phyloP scores from a whole-genome alignment of 257 asterid genomes.

The Solanum dulcamara region DNA sequence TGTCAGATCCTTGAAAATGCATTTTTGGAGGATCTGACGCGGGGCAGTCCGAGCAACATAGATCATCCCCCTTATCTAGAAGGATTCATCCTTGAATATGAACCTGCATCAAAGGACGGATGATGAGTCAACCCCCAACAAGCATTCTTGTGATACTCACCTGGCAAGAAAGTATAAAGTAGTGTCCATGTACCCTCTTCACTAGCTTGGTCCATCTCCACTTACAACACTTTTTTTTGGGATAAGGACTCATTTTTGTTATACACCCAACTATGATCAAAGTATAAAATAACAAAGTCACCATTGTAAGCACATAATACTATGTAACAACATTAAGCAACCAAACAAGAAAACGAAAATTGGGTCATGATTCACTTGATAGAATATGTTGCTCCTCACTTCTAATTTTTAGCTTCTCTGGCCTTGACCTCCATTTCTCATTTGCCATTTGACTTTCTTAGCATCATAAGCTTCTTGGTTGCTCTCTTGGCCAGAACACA shows the following conservation, averaged over 20 bases:
- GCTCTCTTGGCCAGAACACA: not conserved
- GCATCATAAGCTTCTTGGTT: not conserved
- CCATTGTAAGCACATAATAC: not conserved
- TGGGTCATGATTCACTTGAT: not conserved
- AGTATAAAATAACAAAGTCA: not conserved
- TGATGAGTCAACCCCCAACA: not conserved
- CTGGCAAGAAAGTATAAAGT: not conserved
- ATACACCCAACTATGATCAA: not conserved
- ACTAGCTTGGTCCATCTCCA: not conserved
- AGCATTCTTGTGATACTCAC: not conserved
- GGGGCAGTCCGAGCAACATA: not conserved
- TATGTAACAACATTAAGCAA: not conserved
- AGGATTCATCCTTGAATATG: not conserved
- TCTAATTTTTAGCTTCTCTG: not conserved
- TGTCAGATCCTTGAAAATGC: not conserved
- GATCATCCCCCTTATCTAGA: not conserved
- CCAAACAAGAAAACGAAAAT: not conserved
- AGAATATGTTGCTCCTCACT: not conserved
- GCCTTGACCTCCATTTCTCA: not conserved
- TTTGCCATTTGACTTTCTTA: not conserved
- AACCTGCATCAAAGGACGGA: not conserved
- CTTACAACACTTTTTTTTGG: not conserved
- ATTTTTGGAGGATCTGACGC: not conserved
- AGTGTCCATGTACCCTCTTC: not conserved
- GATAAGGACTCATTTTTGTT: not conserved